These are phyloP conservation scores for Byssothecium circinans DNA, from an alignment of 2,329 filamentous ascomycete genomes.

Conservation along the genomic window DNA sequence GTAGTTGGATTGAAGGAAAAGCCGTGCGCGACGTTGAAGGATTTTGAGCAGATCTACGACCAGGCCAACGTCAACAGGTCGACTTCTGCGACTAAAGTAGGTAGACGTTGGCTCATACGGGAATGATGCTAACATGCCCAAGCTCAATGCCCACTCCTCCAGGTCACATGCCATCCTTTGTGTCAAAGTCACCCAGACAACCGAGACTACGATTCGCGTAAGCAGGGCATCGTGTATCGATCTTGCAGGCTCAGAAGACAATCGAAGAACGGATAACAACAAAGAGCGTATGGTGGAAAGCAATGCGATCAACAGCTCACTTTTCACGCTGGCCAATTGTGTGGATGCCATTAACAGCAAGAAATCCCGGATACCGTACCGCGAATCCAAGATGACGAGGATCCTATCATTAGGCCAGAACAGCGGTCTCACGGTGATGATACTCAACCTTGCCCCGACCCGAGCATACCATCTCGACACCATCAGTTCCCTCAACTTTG, in stretches of 20 bases:
- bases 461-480: constrained; percentile 92
- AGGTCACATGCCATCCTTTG: constrained; percentile 88
- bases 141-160: constrained; percentile 86
- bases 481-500: constrained; percentile 89
- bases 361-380: constrained; percentile 78
- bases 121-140: constrained; percentile 4
- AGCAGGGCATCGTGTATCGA: constrained; percentile 94
- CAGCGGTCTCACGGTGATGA: constrained; percentile 94
- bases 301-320: constrained; percentile 94
- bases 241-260: constrained; percentile 93
- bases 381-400: constrained; percentile 96
- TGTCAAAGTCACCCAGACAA: constrained; percentile 81
- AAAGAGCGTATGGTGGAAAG: constrained; percentile 93
- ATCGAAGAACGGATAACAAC: constrained; percentile 88
- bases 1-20: constrained; percentile 85
- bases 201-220: constrained; percentile 64
- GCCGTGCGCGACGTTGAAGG: constrained; percentile 79
- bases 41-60: constrained; percentile 88
- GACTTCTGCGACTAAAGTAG: constrained; percentile 79
- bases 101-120: constrained; percentile 2
- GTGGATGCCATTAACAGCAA: constrained; percentile 89
- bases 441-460: constrained; percentile 89
- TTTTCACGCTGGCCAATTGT: constrained; percentile 92
- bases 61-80: constrained; percentile 89
- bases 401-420: constrained; percentile 92